phyloP scores from a whole-genome alignment of 345 rosid genomes.

The Linum usitatissimum region DNA sequence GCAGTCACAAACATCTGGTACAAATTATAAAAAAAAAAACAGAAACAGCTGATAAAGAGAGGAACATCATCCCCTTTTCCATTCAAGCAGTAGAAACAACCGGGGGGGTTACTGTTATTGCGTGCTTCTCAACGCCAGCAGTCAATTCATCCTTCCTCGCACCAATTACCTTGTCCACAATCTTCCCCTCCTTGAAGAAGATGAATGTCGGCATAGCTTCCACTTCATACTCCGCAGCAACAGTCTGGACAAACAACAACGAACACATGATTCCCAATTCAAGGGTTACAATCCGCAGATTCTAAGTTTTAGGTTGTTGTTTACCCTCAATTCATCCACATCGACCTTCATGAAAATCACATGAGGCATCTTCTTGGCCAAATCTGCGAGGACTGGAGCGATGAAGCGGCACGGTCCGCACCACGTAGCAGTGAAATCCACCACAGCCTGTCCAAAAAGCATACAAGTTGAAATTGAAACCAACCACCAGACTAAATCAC shows the following conservation, averaged over 20 bases:
- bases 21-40: too few species aligned
- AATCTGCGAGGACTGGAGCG: slow-evolving; percentile 14
- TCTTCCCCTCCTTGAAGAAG: slow-evolving; percentile 15
- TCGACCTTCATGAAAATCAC: slow-evolving; percentile 26
- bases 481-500: background rate
- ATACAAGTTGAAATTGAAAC: background rate
- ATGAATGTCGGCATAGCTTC: slow-evolving; percentile 19
- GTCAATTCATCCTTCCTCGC: slow-evolving; percentile 12
- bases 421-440: slow-evolving; percentile 30
- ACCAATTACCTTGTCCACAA: slow-evolving; percentile 14
- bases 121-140: slow-evolving; percentile 1
- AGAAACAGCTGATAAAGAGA: too few species aligned
- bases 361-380: slow-evolving; percentile 23
- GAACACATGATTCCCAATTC: background rate
- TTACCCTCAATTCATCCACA: slow-evolving; percentile 24
- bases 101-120: background rate
- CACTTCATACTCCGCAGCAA: slow-evolving; percentile 14
- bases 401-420: slow-evolving; percentile 23
- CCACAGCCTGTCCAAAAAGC: slow-evolving; percentile 15
- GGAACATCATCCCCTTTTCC: too few species aligned
- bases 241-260: slow-evolving; percentile 3
- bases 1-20: too few species aligned
- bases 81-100: slow-evolving; percentile 1
- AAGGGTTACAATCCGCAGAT: background rate
- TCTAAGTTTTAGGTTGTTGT: background rate